A percentile compares a stretch with the other conserved stretches of the same genome.
These are phyloP conservation scores for Myxozyma monticola DNA, from an alignment of 805 yeast genomes.

Conservation along the genomic window DNA sequence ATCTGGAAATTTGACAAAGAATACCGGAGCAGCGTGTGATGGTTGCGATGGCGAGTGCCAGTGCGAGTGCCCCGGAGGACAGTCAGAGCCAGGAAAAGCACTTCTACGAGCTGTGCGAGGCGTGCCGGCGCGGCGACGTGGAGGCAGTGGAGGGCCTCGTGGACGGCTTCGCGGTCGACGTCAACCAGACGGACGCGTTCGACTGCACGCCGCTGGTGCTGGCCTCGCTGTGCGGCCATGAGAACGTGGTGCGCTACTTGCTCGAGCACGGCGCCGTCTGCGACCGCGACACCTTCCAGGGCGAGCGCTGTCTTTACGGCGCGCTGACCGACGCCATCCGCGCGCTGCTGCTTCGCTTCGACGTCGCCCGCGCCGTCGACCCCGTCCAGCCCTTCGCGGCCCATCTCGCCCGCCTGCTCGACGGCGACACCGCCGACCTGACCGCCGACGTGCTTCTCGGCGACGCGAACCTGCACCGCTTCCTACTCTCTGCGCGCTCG, in stretches of 20 bases:
- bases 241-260: constrained; percentile 55
- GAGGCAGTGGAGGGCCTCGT: constrained; percentile 62
- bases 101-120: constrained; percentile 52
- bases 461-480: constrained; percentile 29
- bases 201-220: constrained; percentile 74
- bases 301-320: constrained; percentile 75
- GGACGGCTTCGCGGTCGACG: constrained; percentile 50
- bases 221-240: constrained; percentile 30
- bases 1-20: too few species aligned
- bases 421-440: constrained; percentile 35
- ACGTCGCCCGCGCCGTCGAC: constrained; percentile 69
- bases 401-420: constrained; percentile 55
- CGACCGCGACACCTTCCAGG: constrained; percentile 79
- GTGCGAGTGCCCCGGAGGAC: too few species aligned
- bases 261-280: constrained; percentile 71
- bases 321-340: constrained; percentile 70
- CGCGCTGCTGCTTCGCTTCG: constrained; percentile 55
- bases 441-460: not conserved
- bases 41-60: too few species aligned
- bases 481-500: constrained; percentile 37
- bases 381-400: constrained; percentile 69
- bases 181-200: constrained; percentile 64
- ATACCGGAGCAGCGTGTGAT: too few species aligned
- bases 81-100: constrained; percentile 6
- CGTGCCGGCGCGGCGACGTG: constrained; percentile 69